Percentiles rank a stretch among this genome's conserved stretches.
Conservation (phyloP, 73 alveolate species). For the Paramecium sexaurelia region DNA sequence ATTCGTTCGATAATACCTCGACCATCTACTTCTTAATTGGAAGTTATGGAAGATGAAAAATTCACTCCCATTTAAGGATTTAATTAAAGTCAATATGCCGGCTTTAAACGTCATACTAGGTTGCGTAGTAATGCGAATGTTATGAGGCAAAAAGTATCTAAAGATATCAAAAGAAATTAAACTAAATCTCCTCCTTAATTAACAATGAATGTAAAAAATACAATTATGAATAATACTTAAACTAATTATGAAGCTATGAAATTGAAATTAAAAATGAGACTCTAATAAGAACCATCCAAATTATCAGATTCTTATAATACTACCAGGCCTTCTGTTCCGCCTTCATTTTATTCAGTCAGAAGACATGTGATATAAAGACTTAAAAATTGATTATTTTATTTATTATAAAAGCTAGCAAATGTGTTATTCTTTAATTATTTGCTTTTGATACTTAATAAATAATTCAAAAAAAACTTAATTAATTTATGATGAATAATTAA, state of each 20-base stretch:
- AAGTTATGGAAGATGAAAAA: background rate
- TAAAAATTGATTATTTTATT: background rate
- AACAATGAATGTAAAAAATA: background rate
- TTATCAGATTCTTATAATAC: background rate
- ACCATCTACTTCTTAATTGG: constrained; percentile 26
- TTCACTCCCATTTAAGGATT: background rate
- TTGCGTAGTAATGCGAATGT: background rate
- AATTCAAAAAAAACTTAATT: no score
- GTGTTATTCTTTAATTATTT: no score
- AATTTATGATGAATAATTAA: no score
- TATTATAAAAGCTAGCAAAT: no score
- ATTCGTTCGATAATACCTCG: background rate
- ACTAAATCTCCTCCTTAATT: background rate
- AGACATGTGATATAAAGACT: background rate
- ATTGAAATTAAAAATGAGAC: background rate
- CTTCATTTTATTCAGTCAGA: constrained; percentile 49
- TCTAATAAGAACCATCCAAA: background rate
- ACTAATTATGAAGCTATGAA: constrained; percentile 11
- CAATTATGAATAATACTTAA: background rate
- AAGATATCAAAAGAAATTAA: background rate
- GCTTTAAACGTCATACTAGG: background rate
- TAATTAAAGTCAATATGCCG: background rate
- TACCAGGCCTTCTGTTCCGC: background rate
- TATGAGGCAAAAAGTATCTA: background rate
- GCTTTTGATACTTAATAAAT: no score